A percentile compares a stretch with the other conserved stretches of the same genome.
These are phyloP conservation scores for Lachancea quebecensis DNA, from an alignment of 805 yeast genomes.

Conservation along the genomic window DNA sequence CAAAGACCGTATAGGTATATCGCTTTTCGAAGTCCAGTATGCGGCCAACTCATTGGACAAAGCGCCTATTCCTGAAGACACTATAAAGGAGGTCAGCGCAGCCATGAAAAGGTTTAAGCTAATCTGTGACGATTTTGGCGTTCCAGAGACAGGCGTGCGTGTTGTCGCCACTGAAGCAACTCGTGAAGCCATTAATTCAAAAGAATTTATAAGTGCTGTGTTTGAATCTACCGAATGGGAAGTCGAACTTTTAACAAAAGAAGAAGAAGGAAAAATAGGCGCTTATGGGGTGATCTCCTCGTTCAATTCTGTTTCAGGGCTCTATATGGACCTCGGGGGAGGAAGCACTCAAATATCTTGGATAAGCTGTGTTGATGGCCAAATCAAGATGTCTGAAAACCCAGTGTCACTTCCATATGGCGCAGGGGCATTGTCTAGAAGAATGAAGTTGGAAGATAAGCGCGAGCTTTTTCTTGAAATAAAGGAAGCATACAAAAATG, in stretches of 20 bases:
- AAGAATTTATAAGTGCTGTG: conserved; percentile 50
- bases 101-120: conserved; percentile 62
- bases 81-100: conserved; percentile 50
- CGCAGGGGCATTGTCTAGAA: conserved; percentile 57
- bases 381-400: conserved; percentile 44
- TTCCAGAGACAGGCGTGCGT: conserved; percentile 49
- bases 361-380: conserved; percentile 53
- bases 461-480: conserved; percentile 48
- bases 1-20: conserved; percentile 66
- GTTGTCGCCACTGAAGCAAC: conserved; percentile 74
- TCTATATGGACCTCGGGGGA: conserved; percentile 70
- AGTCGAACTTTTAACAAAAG: conserved; percentile 51
- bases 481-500: conserved; percentile 42
- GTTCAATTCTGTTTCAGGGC: conserved; percentile 56
- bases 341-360: conserved; percentile 65
- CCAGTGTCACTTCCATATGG: conserved; percentile 70
- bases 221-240: conserved; percentile 59
- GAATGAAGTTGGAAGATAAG: conserved; percentile 46
- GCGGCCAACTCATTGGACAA: conserved; percentile 34
- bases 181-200: conserved; percentile 59
- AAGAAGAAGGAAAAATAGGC: conserved; percentile 61
- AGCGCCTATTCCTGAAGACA: conserved; percentile 50
- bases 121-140: conserved; percentile 71
- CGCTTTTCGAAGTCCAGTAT: conserved; percentile 57
- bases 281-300: conserved; percentile 72